phyloP scores from a whole-genome alignment of 164 flowering plant genomes.

The Vitis rupestris region DNA sequence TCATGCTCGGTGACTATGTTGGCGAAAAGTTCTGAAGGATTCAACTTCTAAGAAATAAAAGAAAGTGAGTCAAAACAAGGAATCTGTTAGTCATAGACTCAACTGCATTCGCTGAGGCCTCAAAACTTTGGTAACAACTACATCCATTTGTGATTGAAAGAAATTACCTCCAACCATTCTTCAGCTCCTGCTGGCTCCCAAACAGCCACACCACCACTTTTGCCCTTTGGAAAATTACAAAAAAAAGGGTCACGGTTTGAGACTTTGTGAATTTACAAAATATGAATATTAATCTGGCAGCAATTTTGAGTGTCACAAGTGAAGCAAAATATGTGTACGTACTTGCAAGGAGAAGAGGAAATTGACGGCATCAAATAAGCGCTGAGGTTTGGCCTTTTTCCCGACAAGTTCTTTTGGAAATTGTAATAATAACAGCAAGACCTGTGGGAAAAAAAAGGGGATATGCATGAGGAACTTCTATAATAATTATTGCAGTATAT shows the following conservation, averaged over 20 bases:
- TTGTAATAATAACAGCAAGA: conserved; percentile 40
- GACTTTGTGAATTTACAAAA: no score
- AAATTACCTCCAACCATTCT: conserved; percentile 40
- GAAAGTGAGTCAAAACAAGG: neutral
- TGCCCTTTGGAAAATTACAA: conserved; percentile 10
- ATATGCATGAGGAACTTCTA: neutral
- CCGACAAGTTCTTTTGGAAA: conserved; percentile 60
- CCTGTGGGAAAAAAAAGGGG: conserved; percentile 18
- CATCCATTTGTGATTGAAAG: no score
- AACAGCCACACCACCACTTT: conserved; percentile 41
- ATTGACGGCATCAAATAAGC: conserved; percentile 44
- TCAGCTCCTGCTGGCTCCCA: conserved; percentile 43
- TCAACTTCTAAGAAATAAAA: conserved; percentile 22
- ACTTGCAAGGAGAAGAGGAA: conserved; percentile 53
- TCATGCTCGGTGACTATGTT: conserved; percentile 37
- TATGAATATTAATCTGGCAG: no score
- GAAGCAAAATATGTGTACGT: neutral
- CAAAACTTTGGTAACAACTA: no score
- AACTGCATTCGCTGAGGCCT: neutral
- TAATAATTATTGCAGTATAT: neutral
- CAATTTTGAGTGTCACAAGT: no score
- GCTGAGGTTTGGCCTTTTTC: conserved; percentile 32
- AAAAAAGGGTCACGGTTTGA: no score
- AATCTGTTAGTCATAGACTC: neutral
- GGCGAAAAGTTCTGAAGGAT: conserved; percentile 40